Evolutionary conservation across 176 grass and related monocot genomes (phyloP), one percentile per base, ranked within the genome.

Genomic region (Urochloa ruziziensis): DNA sequence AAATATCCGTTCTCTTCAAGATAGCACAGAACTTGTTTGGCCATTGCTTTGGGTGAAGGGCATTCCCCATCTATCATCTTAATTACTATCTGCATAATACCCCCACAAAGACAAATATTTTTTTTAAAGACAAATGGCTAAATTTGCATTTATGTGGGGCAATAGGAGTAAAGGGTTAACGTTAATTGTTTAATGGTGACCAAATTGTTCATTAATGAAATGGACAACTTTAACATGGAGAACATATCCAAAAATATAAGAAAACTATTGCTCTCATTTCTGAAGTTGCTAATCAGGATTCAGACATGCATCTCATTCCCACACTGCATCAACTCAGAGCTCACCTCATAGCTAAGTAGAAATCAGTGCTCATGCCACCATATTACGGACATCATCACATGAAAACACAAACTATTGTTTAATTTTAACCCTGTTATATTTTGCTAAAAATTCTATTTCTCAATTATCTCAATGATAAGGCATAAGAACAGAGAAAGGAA

Each of bases 11-110:
- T 96, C 33, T 92, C 62, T 71, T 92, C 83, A 51, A 99, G 96
- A 85, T 90, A 92, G 9, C 57, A 87, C 16, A 90, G 70, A 39
- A 99, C 83, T 87, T 96, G 85, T 30, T 90, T 86, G 7, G 91
- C 87, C 96, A 99, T 99, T 75, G 83, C 76, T 89, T 90, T 89
- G n/a, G 96, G 91, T 42, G 93, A 92, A 86, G 91, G 85, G 48
- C 96, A 99, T 57, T 78, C 76, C 72, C 89, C 93, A 62, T 86
- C 87, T 79, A 78, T 79, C 74, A 83, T 75, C 85, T 85, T 70
- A 80, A 98, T 90, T 80, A 85, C 77, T 85, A 98, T 90, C 96
- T 98, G 96, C 48, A 80, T 23, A 77, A 75, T 42, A 39, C 19
- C 57, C 57, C 70, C n/a, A 67, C 0, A 97, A 81, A 73, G 10